Evolutionary conservation across 148 eudicot species (phyloP), one percentile per base, ranked within the genome.

Genomic region (Nepenthes gracilis): DNA sequence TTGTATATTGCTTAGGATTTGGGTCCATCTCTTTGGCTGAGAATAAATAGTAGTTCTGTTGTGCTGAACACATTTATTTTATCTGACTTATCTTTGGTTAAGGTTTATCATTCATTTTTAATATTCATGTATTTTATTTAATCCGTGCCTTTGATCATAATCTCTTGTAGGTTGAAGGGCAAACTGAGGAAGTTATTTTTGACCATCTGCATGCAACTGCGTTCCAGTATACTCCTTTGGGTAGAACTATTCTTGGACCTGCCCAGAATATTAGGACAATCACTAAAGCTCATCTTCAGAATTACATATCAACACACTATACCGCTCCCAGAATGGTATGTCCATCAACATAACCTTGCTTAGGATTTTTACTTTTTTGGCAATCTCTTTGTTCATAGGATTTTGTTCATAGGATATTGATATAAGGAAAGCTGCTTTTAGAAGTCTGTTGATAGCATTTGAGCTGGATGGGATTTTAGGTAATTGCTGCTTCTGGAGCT

Each of bases 141-240:
- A 63, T 47, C 2, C n/a, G 14, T 54, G 34, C 59, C 58, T 15
- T 47, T 49, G 33, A 50, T 15, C 10, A 49, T 15, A 47, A 33
- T 53, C 59, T 34, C 14, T 72, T 64, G 23, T 57, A 91, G 97
- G 96, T 87, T 50, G 87, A 81, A 78, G 88, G 86, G 34, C 90
- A 87, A 73, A 83, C 80, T 1, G 97, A 87, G 74, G 97, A 91
- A 78, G 97, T 91, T 54, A 72, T 91, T 55, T 91, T 91, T 45
- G 96, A 91, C 63, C 97, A 91, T 74, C 69, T 91, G 68, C 97
- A 91, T 67, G 87, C 97, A 47, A 91, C 97, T 59, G 97, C 97
- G 14, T 91, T 87, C 72, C 97, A 91, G 62, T 75, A 85, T 62
- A 79, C 93, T 35, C 97, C 97, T 43, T 70, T 91, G 58, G 97